phyloP scores from a whole-genome alignment of 441 rosid species.

The Mallotus repandus region DNA sequence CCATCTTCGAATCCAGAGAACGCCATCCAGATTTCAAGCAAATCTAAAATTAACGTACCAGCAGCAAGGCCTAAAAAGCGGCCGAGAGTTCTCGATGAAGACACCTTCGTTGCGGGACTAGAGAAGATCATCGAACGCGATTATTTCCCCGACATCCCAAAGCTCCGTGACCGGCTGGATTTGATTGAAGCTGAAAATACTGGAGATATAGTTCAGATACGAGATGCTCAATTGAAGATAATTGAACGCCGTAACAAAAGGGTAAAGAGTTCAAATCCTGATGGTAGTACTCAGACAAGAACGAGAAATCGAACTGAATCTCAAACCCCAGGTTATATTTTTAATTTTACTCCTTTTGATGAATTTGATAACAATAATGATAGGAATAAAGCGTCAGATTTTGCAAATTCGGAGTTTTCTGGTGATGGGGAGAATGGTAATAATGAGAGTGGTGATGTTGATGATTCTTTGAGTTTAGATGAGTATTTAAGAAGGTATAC shows the following conservation, averaged over 20 bases:
- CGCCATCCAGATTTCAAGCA: constrained; percentile 29
- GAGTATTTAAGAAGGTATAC: constrained; percentile 84
- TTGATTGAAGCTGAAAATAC: constrained; percentile 90
- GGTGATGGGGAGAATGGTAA: constrained; percentile 31
- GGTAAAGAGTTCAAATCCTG: constrained; percentile 33
- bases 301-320: constrained; percentile 44
- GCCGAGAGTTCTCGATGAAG: constrained; percentile 74
- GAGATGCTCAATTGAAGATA: constrained; percentile 91
- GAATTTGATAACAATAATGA: no score
- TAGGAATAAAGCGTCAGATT: constrained; percentile 34
- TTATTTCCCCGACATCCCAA: constrained; percentile 87
- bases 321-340: constrained; percentile 89
- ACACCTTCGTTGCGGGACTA: constrained; percentile 72
- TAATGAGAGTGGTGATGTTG: constrained; percentile 43
- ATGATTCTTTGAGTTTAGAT: constrained; percentile 63
- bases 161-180: constrained; percentile 92
- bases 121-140: constrained; percentile 96
- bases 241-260: constrained; percentile 81
- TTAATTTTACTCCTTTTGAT: constrained; percentile 78
- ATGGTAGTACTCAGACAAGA: constrained; percentile 29
- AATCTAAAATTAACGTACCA: constrained; percentile 28
- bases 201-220: constrained; percentile 78
- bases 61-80: constrained; percentile 49
- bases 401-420: constrained; percentile 33
- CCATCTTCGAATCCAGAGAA: constrained; percentile 40